Percentiles rank a stretch among this genome's conserved stretches.
Evolutionary conservation across 1,284 basidiomycete species (phyloP).

Genomic region (Schizophyllum amplum): DNA sequence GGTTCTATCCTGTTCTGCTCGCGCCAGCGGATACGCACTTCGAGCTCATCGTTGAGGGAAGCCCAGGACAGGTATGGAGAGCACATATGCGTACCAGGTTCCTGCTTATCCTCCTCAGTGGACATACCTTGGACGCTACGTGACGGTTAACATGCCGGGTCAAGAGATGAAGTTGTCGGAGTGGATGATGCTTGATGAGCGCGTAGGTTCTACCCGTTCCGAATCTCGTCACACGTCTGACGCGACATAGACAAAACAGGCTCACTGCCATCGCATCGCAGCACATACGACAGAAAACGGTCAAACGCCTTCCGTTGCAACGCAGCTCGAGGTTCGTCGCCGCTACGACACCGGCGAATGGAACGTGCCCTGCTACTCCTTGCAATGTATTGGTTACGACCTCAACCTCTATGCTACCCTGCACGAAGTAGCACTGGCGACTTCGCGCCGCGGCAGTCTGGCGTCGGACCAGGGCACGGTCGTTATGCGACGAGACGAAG

Average conservation of each 20-base stretch:
- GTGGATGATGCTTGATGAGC: constrained; percentile 21
- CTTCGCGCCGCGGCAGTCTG: not conserved
- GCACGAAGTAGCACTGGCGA: not conserved
- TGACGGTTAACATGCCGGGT: constrained; percentile 12
- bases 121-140: constrained; percentile 20
- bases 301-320: constrained; percentile 8
- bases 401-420: constrained; percentile 16
- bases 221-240: not conserved
- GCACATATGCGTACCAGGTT: not conserved
- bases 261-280: constrained; percentile 17
- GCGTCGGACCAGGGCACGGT: not conserved
- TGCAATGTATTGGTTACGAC: constrained; percentile 23
- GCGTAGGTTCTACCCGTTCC: constrained; percentile 8
- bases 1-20: constrained; percentile 17
- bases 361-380: constrained; percentile 20
- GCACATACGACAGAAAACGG: constrained; percentile 7
- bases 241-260: constrained; percentile 16
- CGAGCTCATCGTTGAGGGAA: constrained; percentile 19
- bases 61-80: constrained; percentile 11
- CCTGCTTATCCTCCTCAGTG: constrained; percentile 12
- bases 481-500: not conserved
- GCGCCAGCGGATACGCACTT: constrained; percentile 9
- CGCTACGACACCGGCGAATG: constrained; percentile 21
- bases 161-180: constrained; percentile 22
- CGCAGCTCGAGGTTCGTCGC: constrained; percentile 14